Conservation (phyloP, 805 yeast species). For the Candida fluviatilis region DNA sequence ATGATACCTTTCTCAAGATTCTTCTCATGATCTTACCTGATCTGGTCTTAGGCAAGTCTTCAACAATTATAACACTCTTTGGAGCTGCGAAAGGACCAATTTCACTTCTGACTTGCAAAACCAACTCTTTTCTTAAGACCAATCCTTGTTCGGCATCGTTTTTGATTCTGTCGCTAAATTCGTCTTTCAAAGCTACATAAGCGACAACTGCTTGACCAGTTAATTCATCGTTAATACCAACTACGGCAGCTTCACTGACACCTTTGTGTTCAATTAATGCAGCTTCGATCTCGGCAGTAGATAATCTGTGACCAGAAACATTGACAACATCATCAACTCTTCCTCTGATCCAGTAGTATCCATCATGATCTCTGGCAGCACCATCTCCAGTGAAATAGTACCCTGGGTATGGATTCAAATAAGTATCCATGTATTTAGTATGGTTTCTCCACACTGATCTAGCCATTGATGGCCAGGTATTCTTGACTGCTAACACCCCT, state of each 20-base stretch:
- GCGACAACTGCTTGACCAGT: conserved; percentile 88
- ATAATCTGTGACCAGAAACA: conserved; percentile 80
- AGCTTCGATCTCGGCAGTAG: conserved; percentile 88
- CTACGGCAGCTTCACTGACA: conserved; percentile 79
- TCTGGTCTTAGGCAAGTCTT: conserved; percentile 81
- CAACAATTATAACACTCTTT: conserved; percentile 64
- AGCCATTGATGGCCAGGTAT: conserved; percentile 84
- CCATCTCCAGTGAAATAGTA: conserved; percentile 87
- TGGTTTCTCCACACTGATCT: conserved; percentile 79
- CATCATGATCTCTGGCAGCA: conserved; percentile 81
- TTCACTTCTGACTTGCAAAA: conserved; percentile 69
- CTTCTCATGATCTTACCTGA: conserved; percentile 88
- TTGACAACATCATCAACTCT: conserved; percentile 88
- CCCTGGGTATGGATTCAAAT: conserved; percentile 76
- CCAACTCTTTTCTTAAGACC: conserved; percentile 57
- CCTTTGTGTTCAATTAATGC: conserved; percentile 68
- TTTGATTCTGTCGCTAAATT: conserved; percentile 21
- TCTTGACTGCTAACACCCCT: conserved; percentile 72
- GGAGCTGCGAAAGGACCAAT: conserved; percentile 89
- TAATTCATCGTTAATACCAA: conserved; percentile 76
- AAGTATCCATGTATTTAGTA: conserved; percentile 73
- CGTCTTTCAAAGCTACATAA: conserved; percentile 68
- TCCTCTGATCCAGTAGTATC: conserved; percentile 81
- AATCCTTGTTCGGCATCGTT: conserved; percentile 42
- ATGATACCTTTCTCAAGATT: conserved; percentile 70